Evolutionary conservation across 164 flowering plant genomes (phyloP).

Genomic region (Hamamelis virginiana): DNA sequence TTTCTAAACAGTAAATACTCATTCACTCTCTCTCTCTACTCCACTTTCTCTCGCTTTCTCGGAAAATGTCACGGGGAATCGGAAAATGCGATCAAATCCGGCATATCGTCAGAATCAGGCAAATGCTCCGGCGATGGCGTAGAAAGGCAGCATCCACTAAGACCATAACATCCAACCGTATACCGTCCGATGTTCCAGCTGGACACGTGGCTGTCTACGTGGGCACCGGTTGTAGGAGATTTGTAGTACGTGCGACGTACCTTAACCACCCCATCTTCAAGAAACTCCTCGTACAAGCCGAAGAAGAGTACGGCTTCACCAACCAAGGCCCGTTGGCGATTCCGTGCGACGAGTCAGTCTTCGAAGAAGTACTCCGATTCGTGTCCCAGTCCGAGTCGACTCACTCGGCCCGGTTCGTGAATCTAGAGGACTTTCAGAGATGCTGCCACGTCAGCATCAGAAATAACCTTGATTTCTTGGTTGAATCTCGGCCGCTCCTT

Average conservation of each 20-base stretch:
- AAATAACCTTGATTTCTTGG: neutral
- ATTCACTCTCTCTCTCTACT: neutral
- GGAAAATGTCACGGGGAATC: conserved; percentile 9
- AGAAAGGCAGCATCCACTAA: conserved; percentile 21
- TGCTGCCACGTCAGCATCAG: conserved; percentile 25
- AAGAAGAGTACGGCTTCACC: conserved; percentile 60
- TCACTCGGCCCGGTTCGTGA: conserved; percentile 7
- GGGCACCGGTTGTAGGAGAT: conserved; percentile 43
- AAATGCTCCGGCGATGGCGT: conserved; percentile 39
- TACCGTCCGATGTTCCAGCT: conserved; percentile 59
- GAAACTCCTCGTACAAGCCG: conserved; percentile 51
- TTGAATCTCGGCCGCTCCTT: conserved; percentile 34
- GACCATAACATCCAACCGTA: neutral
- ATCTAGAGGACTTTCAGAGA: conserved; percentile 23
- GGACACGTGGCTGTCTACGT: conserved; percentile 80
- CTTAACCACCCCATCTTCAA: conserved; percentile 67
- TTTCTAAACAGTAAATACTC: no score
- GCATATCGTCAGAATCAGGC: conserved; percentile 37
- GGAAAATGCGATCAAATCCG: conserved; percentile 32
- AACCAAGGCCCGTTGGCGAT: conserved; percentile 58
- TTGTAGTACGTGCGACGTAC: conserved; percentile 53
- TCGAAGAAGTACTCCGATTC: conserved; percentile 52
- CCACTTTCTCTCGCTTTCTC: neutral
- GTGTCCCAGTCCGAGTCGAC: conserved; percentile 31
- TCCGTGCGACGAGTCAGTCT: conserved; percentile 68